Conservation (phyloP, 768 basidiomycete genomes). For the Naganishia vishniacii region DNA sequence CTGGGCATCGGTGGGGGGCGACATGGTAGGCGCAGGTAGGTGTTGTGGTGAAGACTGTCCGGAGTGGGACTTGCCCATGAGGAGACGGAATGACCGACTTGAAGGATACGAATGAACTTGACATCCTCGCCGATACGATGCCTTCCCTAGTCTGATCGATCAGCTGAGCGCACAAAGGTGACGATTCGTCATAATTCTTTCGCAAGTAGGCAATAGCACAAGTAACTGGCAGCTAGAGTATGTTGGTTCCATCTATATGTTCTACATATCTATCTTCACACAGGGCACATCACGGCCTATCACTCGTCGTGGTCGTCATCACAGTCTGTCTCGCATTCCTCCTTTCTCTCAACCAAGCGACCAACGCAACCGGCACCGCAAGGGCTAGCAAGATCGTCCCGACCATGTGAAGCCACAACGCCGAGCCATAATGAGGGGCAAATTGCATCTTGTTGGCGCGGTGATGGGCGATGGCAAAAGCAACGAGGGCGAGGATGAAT, state of each 20-base stretch:
- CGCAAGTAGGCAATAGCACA: too few relatives aligned
- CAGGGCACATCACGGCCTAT: too few relatives aligned
- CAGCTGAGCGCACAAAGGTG: too few relatives aligned
- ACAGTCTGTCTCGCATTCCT: not conserved
- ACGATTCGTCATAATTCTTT: too few relatives aligned
- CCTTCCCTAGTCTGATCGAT: too few relatives aligned
- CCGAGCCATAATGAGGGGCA: constrained; percentile 37
- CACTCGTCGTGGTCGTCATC: not conserved
- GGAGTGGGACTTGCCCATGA: not conserved
- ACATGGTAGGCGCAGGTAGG: not conserved
- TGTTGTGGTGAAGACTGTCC: not conserved
- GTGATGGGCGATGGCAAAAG: constrained; percentile 37
- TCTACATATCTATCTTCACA: too few relatives aligned
- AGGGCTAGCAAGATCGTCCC: constrained; percentile 35
- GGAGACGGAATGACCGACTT: too few relatives aligned
- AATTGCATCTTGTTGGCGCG: constrained; percentile 31
- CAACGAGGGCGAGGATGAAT: constrained; percentile 38
- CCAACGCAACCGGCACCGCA: constrained; percentile 32
- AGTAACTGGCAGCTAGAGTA: too few relatives aligned
- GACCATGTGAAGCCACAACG: constrained; percentile 38
- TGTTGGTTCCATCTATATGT: too few relatives aligned
- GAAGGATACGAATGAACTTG: too few relatives aligned
- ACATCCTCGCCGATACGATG: too few relatives aligned
- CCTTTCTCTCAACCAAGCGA: constrained; percentile 38
- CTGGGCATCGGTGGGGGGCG: not conserved